Evolutionary conservation across 2,329 filamentous ascomycete genomes (phyloP).

Genomic region (Colletotrichum acutatum): DNA sequence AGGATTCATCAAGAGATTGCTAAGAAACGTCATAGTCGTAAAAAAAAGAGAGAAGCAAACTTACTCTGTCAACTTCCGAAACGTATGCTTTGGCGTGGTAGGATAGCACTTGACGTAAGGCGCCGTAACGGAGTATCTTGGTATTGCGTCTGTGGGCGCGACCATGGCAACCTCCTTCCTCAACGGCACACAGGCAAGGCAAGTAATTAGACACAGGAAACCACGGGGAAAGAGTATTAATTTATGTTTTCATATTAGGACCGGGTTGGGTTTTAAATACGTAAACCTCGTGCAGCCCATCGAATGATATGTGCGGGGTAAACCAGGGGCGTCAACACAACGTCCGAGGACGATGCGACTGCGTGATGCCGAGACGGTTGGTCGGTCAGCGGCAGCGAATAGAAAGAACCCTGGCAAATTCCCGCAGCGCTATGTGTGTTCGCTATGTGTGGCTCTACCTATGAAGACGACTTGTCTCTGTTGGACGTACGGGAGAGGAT

Average conservation of each 20-base stretch:
- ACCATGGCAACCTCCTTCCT: neutral
- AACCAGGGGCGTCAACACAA: conserved; percentile 17
- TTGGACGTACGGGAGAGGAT: neutral
- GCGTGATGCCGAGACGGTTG: neutral
- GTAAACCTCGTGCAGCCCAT: conserved; percentile 23
- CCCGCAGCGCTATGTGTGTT: neutral
- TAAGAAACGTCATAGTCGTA: neutral
- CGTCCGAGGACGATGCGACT: conserved; percentile 17
- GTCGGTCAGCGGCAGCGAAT: conserved; percentile 1
- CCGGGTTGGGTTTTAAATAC: conserved; percentile 12
- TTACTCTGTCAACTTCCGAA: neutral
- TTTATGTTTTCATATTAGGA: conserved; percentile 17
- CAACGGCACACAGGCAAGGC: neutral
- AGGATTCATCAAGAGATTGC: conserved; percentile 42
- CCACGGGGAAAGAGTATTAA: neutral
- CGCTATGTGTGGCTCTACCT: neutral
- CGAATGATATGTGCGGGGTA: conserved; percentile 28
- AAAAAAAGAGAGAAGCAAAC: neutral
- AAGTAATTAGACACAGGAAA: neutral
- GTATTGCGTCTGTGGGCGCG: neutral
- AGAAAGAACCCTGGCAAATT: neutral
- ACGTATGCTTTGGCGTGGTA: neutral
- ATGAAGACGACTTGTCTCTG: conserved; percentile 7
- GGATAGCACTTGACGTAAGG: neutral
- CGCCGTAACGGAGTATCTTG: neutral